A percentile compares a stretch with the other conserved stretches of the same genome.
phyloP scores from a whole-genome alignment of 345 rosid species.

The Cardamine chenopodiifolia region DNA sequence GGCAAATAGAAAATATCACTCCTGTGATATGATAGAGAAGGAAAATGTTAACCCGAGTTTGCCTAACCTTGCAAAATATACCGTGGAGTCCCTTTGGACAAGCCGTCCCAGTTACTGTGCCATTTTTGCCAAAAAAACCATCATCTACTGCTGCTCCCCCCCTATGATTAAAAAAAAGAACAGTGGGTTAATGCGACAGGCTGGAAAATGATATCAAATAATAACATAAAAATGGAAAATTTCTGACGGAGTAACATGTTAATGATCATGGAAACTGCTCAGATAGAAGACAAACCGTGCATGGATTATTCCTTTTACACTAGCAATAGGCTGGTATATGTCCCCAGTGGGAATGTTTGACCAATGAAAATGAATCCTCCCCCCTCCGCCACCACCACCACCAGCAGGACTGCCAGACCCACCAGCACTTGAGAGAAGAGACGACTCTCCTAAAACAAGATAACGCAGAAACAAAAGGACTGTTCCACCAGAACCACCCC shows the following conservation, averaged over 20 bases:
- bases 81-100: slow-evolving; percentile 96
- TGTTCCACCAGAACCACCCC: slow-evolving; percentile 99
- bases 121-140: slow-evolving; percentile 69
- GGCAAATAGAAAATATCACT: slow-evolving; percentile 14
- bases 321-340: slow-evolving; percentile 97
- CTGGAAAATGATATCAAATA: slow-evolving; percentile 11
- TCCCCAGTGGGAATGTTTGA: slow-evolving; percentile 95
- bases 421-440: slow-evolving; percentile 85
- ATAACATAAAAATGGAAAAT: slow-evolving; percentile 8
- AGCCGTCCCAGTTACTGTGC: slow-evolving; percentile 86
- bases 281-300: slow-evolving; percentile 57
- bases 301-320: slow-evolving; percentile 70
- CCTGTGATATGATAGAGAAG: slow-evolving; percentile 10
- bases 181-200: slow-evolving; percentile 17
- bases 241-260: neutral
- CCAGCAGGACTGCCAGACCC: slow-evolving; percentile 83
- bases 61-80: slow-evolving; percentile 75
- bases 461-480: slow-evolving; percentile 72
- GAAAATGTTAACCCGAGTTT: neutral
- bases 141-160: slow-evolving; percentile 72
- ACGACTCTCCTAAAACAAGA: slow-evolving; percentile 62
- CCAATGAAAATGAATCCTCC: slow-evolving; percentile 99
- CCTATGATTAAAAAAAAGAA: slow-evolving; percentile 44
- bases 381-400: slow-evolving; percentile 97
- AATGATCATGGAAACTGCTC: slow-evolving; percentile 4